Percentiles rank a stretch among this genome's conserved stretches.
phyloP scores from a whole-genome alignment of 345 rosid genomes.

The Gossypium raimondii region DNA sequence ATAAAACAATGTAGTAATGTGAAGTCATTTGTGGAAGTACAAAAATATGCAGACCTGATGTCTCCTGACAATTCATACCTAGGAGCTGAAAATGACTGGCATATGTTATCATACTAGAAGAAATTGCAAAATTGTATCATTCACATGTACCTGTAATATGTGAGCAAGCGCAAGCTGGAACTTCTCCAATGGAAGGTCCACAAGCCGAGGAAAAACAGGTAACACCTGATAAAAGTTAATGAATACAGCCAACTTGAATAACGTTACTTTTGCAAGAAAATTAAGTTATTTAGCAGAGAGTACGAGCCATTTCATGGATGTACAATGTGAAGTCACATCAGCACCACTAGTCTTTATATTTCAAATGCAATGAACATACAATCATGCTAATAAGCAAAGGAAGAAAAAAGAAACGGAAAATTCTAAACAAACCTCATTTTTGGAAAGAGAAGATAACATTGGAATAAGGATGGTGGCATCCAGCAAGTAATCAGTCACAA shows the following conservation, averaged over 20 bases:
- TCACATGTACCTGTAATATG: conserved; percentile 72
- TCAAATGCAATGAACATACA: neutral
- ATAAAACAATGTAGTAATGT: neutral
- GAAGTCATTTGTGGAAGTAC: neutral
- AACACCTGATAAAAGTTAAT: conserved; percentile 3
- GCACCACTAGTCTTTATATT: neutral
- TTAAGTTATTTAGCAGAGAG: neutral
- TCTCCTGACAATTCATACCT: neutral
- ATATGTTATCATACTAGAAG: neutral
- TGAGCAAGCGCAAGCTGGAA: conserved; percentile 95
- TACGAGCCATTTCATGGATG: too few relatives aligned
- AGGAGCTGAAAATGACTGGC: neutral
- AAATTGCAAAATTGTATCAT: neutral
- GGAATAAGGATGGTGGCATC: conserved; percentile 94
- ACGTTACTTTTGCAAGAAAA: neutral
- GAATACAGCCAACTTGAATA: neutral
- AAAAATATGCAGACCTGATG: neutral
- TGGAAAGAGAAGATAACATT: conserved; percentile 84
- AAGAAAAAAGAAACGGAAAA: neutral
- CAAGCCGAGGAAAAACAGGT: conserved; percentile 79
- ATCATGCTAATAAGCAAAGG: neutral
- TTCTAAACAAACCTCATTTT: conserved; percentile 65
- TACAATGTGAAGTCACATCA: neutral
- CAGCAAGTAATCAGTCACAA: conserved; percentile 43
- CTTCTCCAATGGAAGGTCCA: conserved; percentile 81